Evolutionary conservation across 2,329 filamentous ascomycete species (phyloP).

Genomic region (Aureobasidium subglaciale): DNA sequence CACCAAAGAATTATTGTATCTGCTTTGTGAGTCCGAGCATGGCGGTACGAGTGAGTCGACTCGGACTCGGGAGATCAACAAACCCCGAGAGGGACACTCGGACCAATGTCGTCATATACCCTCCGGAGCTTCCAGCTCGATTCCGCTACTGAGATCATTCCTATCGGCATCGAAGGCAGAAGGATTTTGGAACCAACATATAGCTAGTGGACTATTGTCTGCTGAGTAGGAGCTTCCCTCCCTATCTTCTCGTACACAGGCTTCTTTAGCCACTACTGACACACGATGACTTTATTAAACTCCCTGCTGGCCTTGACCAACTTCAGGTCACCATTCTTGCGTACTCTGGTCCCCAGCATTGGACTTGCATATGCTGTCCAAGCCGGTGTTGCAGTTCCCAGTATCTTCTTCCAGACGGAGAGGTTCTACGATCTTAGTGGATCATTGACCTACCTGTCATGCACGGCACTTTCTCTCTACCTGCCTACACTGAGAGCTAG

Average conservation of each 20-base stretch:
- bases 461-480: constrained; percentile 55
- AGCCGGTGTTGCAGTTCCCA: constrained; percentile 55
- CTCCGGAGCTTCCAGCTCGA: neutral
- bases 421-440: constrained; percentile 64
- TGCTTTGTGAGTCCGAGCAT: too few relatives aligned
- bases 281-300: constrained; percentile 32
- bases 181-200: neutral
- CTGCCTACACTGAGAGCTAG: constrained; percentile 53
- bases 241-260: neutral
- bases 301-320: constrained; percentile 53
- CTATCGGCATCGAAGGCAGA: constrained; percentile 1
- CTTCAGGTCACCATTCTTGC: constrained; percentile 55
- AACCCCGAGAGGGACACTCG: neutral
- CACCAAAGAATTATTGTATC: too few relatives aligned
- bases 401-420: constrained; percentile 53
- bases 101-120: neutral
- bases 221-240: neutral
- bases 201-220: neutral
- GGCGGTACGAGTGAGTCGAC: too few relatives aligned
- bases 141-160: neutral
- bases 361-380: constrained; percentile 58
- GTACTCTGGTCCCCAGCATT: constrained; percentile 55
- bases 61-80: constrained; percentile 10
- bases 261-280: neutral
- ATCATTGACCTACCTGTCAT: constrained; percentile 58